Evolutionary conservation across 1,284 basidiomycete species (phyloP).

Genomic region (Apiotrichum mycotoxinovorans): DNA sequence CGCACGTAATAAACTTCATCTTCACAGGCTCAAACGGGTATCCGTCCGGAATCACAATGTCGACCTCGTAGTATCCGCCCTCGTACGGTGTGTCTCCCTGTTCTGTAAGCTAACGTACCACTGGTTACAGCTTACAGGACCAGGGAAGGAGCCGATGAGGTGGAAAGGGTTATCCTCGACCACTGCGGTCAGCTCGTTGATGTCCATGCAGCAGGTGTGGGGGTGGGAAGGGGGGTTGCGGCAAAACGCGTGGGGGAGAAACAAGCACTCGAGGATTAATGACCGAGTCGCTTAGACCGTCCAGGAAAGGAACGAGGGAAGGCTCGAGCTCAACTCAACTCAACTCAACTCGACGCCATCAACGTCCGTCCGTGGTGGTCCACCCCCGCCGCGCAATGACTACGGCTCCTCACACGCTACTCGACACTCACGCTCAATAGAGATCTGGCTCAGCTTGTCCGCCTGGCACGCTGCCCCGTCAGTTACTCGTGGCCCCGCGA

Average conservation of each 20-base stretch:
- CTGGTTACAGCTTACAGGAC: constrained; percentile 60
- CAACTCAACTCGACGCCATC: too few relatives aligned
- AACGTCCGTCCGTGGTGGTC: too few relatives aligned
- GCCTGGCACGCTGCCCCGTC: constrained; percentile 36
- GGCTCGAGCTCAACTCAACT: too few relatives aligned
- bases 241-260: background rate
- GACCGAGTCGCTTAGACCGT: too few relatives aligned
- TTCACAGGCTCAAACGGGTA: constrained; percentile 98
- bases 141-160: constrained; percentile 83
- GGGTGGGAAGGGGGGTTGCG: background rate
- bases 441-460: constrained; percentile 81
- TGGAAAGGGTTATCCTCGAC: constrained; percentile 84
- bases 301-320: background rate
- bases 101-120: constrained; percentile 1
- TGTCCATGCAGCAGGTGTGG: background rate
- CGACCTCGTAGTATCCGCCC: constrained; percentile 88
- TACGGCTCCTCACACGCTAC: too few relatives aligned
- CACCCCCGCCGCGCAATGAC: too few relatives aligned
- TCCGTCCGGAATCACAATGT: constrained; percentile 88
- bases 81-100: constrained; percentile 80
- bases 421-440: constrained; percentile 59
- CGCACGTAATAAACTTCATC: constrained; percentile 88
- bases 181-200: constrained; percentile 48
- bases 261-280: too few relatives aligned
- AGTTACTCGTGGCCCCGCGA: too few relatives aligned